Evolutionary conservation across 352 stramenopile species (phyloP), one percentile per base, ranked within the genome.

Genomic region (Phytophthora palmivora): DNA sequence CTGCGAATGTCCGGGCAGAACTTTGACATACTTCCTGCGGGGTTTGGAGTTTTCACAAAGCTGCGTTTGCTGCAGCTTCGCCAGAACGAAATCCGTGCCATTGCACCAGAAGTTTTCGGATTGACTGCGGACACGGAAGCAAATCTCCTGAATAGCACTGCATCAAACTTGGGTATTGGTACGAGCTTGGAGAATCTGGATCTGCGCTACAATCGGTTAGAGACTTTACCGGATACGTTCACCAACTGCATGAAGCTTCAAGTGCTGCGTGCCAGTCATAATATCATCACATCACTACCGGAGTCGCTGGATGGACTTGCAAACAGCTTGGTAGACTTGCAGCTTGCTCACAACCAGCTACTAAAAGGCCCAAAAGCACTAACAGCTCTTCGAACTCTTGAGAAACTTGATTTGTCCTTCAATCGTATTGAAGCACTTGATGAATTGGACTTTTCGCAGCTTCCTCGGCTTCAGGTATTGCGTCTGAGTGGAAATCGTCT

Each of bases 391-490:
- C 22, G 41, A 0, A 3, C 53, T 0, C 56, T 93, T 4, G 54
- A 86, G 21, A 55, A 65, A 22, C 60, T 93, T 1, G 78, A 93
- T n/a, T 14, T 93, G 42, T 88, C 82, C 15, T 87, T 88, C 63
- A 93, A 93, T 43, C 74, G 67, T 5, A 70, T 93, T 19, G 57
- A 61, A 36, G 75, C 68, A 3, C 68, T 93, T 8, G 72, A 73
- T 3, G 50, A 67, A 0, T 56, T 84, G 46, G 67, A 84, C 30
- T 93, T 90, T 36, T 46, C 58, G 0, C 47, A 53, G 18, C 66
- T 89, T 9, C 37, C 33, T 4, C 45, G 30, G 0, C 78, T 93
- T 39, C 42, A 64, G 16, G 61, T 69, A 3, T 56, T 93, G 15
- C 76, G 70, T 0, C 41, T 82, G 9, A 89, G 72, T 51, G 67